These are phyloP conservation scores for Sugiyamaella mastotermitis DNA, from an alignment of 805 yeast species.

Conservation along the genomic window DNA sequence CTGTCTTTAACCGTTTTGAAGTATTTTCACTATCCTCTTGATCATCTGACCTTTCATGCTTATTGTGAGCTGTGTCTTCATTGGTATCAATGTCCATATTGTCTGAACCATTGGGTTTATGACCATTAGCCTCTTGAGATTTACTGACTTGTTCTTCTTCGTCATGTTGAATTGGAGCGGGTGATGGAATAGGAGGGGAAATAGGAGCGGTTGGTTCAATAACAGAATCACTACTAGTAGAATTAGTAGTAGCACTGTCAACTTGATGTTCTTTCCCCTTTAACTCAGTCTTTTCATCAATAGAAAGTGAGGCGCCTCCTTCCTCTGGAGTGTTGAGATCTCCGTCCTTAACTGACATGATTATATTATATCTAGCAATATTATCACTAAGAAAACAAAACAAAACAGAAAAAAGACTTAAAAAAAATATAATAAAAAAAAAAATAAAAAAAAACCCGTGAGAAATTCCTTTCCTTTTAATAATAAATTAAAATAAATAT, in stretches of 20 bases:
- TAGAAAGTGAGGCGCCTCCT: not conserved
- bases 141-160: constrained; percentile 2
- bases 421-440: no score
- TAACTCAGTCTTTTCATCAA: not conserved
- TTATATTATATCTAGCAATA: not conserved
- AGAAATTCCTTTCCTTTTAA: no score
- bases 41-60: not conserved
- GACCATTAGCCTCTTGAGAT: not conserved
- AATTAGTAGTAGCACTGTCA: not conserved
- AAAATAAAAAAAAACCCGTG: no score
- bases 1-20: not conserved
- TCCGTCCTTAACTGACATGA: not conserved
- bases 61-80: not conserved
- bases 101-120: not conserved
- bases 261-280: not conserved
- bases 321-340: not conserved
- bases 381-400: not conserved
- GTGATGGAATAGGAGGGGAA: constrained; percentile 18
- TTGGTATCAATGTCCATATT: not conserved
- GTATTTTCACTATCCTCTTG: not conserved
- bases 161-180: constrained; percentile 4
- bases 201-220: constrained; percentile 13
- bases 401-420: no score
- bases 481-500: no score
- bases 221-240: no score